phyloP scores from a whole-genome alignment of 305 asterid genomes.

The Solanum hybrid region DNA sequence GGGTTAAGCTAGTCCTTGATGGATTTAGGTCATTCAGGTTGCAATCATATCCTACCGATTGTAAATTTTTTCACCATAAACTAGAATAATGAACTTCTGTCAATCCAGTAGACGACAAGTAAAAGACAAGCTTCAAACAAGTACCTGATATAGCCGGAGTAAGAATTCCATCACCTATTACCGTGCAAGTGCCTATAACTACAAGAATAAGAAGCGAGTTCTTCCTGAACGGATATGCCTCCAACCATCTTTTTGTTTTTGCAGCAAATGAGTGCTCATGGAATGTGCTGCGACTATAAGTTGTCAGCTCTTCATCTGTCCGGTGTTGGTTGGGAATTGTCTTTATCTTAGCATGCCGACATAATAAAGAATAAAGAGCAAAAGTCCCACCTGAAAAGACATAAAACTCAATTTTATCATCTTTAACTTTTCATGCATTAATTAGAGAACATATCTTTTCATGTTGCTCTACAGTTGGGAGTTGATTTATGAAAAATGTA shows the following conservation, averaged over 20 bases:
- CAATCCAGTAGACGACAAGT: neutral
- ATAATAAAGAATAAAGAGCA: constrained; percentile 94
- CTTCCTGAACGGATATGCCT: constrained; percentile 51
- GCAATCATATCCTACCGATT: neutral
- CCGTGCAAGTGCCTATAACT: constrained; percentile 88
- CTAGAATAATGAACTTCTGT: neutral
- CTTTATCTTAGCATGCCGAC: constrained; percentile 91
- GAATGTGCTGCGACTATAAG: constrained; percentile 85
- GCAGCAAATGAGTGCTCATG: constrained; percentile 89
- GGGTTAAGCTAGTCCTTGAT: neutral
- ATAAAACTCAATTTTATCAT: neutral
- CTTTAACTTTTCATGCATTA: neutral
- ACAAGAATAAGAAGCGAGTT: constrained; percentile 75
- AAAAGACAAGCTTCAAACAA: neutral
- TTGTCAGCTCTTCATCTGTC: constrained; percentile 96
- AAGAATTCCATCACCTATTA: constrained; percentile 97
- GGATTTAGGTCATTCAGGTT: constrained; percentile 2
- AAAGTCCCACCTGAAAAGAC: constrained; percentile 69
- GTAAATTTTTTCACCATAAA: neutral
- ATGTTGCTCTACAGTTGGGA: neutral
- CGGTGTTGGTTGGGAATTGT: constrained; percentile 95
- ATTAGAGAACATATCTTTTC: neutral
- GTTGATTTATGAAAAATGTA: neutral
- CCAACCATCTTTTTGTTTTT: constrained; percentile 88
- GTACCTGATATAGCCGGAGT: constrained; percentile 98